Evolutionary conservation across 2,329 filamentous ascomycete species (phyloP).

Genomic region (Sporothrix sp.): DNA sequence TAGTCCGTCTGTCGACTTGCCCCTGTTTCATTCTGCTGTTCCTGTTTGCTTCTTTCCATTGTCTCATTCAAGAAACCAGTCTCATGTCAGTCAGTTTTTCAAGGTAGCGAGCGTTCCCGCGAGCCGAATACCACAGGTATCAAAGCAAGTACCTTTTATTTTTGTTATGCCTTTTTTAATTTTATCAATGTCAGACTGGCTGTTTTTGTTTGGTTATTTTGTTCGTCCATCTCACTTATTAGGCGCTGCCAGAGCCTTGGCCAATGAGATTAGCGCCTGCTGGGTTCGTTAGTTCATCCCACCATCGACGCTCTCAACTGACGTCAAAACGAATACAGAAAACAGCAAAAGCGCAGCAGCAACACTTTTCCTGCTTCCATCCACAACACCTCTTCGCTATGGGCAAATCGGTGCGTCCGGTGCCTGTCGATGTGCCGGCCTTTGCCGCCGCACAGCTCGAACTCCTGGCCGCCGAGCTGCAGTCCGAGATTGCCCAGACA

Average conservation of each 20-base stretch:
- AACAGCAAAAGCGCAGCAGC: too few species aligned
- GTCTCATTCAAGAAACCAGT: not conserved
- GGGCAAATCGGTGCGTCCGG: not conserved
- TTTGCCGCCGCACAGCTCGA: slow-evolving; percentile 64
- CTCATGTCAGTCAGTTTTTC: not conserved
- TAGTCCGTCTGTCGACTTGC: too few species aligned
- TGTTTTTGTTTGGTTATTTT: too few species aligned
- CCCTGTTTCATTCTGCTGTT: not conserved
- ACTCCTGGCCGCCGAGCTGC: slow-evolving; percentile 61
- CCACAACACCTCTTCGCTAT: not conserved
- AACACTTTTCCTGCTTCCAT: too few species aligned
- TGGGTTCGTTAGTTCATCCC: slow-evolving; percentile 1
- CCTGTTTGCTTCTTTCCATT: not conserved
- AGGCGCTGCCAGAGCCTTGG: too few species aligned
- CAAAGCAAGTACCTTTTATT: not conserved
- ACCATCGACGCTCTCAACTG: not conserved
- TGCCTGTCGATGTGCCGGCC: slow-evolving; percentile 40
- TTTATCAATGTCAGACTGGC: too few species aligned
- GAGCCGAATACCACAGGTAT: not conserved
- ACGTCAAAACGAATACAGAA: not conserved
- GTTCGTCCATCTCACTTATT: too few species aligned
- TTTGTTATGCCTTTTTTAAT: too few species aligned
- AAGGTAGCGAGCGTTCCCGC: not conserved
- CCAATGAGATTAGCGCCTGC: not conserved
- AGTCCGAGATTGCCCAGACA: slow-evolving; percentile 62